phyloP scores from a whole-genome alignment of 257 asterid species.

The Petrea volubilis region DNA sequence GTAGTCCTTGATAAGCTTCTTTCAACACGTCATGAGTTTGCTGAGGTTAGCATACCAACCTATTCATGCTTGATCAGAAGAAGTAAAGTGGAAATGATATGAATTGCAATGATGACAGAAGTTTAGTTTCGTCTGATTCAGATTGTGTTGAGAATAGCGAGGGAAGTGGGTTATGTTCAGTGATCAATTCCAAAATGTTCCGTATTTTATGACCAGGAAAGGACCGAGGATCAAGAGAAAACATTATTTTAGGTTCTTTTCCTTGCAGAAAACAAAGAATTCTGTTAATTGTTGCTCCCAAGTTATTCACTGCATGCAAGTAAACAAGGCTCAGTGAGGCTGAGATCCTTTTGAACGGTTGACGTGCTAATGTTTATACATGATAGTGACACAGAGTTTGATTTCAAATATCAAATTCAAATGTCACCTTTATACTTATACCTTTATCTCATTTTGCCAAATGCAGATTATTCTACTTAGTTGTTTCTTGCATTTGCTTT shows the following conservation, averaged over 20 bases:
- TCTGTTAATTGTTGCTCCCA: not conserved
- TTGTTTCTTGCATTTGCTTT: conserved; percentile 6
- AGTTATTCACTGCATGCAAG: conserved; percentile 12
- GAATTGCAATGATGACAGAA: conserved; percentile 20
- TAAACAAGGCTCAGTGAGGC: not conserved
- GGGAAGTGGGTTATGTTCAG: conserved; percentile 3
- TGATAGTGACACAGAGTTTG: not conserved
- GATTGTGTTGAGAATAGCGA: not conserved
- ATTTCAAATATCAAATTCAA: conserved; percentile 13
- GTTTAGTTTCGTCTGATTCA: not conserved
- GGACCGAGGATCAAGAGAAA: not conserved
- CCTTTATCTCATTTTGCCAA: conserved; percentile 1
- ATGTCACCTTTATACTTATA: not conserved
- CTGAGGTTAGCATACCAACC: conserved; percentile 60
- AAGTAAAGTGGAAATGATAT: conserved; percentile 2
- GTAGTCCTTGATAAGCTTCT: conserved; percentile 81
- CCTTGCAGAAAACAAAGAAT: not conserved
- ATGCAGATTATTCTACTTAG: not conserved
- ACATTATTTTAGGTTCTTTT: conserved; percentile 16
- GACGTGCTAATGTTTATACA: conserved; percentile 1
- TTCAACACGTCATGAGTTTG: conserved; percentile 86
- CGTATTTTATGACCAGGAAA: conserved; percentile 3
- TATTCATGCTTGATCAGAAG: conserved; percentile 8
- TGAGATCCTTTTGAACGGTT: conserved; percentile 7
- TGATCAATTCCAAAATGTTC: not conserved